Conservation (phyloP, 2,329 filamentous ascomycete genomes). For the Fusarium sp. region DNA sequence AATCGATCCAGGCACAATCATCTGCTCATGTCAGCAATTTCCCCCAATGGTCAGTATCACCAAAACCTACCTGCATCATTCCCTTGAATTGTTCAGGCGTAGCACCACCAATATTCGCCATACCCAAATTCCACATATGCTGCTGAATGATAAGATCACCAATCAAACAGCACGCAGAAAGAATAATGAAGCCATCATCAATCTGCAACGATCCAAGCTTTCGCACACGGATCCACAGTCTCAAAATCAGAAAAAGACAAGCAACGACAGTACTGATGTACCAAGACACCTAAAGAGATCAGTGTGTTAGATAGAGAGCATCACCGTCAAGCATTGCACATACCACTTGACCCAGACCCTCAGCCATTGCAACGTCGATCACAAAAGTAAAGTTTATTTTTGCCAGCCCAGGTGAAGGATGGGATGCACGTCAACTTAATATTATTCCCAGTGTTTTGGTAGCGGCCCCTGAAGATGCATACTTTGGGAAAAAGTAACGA, state of each 20-base stretch:
- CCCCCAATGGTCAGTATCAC: background rate
- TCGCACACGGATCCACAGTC: conserved; percentile 37
- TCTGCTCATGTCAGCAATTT: conserved; percentile 30
- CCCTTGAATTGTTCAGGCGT: conserved; percentile 38
- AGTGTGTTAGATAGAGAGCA: background rate
- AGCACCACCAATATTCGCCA: conserved; percentile 42
- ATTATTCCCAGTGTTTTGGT: conserved; percentile 12
- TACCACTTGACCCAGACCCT: conserved; percentile 43
- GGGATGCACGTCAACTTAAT: conserved; percentile 23
- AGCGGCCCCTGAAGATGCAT: background rate
- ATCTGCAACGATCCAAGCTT: conserved; percentile 30
- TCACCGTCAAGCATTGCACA: background rate
- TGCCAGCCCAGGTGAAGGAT: background rate
- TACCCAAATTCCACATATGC: conserved; percentile 43
- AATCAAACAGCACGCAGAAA: conserved; percentile 36
- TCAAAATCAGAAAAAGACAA: conserved; percentile 28
- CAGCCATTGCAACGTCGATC: conserved; percentile 37
- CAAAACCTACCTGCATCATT: conserved; percentile 40
- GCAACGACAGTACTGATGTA: conserved; percentile 40
- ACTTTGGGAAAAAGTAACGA: background rate
- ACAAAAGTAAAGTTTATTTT: background rate
- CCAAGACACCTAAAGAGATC: conserved; percentile 34
- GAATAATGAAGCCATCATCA: conserved; percentile 36
- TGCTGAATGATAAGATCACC: conserved; percentile 41
- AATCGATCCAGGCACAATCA: conserved; percentile 55